Percentiles rank a stretch among this genome's conserved stretches.
These are phyloP conservation scores for Phaeolepiota aurea DNA, from an alignment of 768 basidiomycete genomes.

Conservation along the genomic window DNA sequence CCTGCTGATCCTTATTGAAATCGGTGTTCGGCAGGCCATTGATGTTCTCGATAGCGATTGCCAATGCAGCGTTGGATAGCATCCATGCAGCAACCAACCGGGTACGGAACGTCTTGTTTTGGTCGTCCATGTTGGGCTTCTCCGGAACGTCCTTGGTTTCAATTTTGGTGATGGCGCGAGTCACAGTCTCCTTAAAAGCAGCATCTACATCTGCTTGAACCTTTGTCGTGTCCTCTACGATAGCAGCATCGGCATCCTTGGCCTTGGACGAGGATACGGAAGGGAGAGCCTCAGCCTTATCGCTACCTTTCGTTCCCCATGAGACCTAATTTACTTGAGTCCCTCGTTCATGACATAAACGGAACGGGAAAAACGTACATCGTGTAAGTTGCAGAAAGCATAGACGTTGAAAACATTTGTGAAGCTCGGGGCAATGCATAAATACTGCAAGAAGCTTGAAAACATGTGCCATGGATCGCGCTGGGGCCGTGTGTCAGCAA, in stretches of 20 bases:
- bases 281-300: slow-evolving; percentile 89
- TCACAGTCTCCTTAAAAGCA: slow-evolving; percentile 87
- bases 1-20: slow-evolving; percentile 26
- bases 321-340: slow-evolving; percentile 59
- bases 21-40: slow-evolving; percentile 45
- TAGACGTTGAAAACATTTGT: slow-evolving; percentile 95
- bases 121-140: slow-evolving; percentile 81
- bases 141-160: slow-evolving; percentile 57
- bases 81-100: slow-evolving; percentile 82
- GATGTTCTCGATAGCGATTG: slow-evolving; percentile 69
- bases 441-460: slow-evolving; percentile 87
- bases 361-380: slow-evolving; percentile 36
- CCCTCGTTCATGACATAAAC: too few species aligned
- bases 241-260: slow-evolving; percentile 63
- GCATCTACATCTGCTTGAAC: slow-evolving; percentile 86
- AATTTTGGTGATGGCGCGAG: slow-evolving; percentile 74
- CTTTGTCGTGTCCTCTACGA: slow-evolving; percentile 80
- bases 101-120: slow-evolving; percentile 90
- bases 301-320: slow-evolving; percentile 94
- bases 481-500: slow-evolving; percentile 24
- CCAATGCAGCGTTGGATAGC: slow-evolving; percentile 57
- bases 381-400: slow-evolving; percentile 95
- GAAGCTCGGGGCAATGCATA: slow-evolving; percentile 86
- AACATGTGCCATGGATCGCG: slow-evolving; percentile 98
- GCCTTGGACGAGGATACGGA: slow-evolving; percentile 80